Base-by-base conservation (phyloP, 768 basidiomycete genomes). In the Tubosaeta brunneosetosa region DNA sequence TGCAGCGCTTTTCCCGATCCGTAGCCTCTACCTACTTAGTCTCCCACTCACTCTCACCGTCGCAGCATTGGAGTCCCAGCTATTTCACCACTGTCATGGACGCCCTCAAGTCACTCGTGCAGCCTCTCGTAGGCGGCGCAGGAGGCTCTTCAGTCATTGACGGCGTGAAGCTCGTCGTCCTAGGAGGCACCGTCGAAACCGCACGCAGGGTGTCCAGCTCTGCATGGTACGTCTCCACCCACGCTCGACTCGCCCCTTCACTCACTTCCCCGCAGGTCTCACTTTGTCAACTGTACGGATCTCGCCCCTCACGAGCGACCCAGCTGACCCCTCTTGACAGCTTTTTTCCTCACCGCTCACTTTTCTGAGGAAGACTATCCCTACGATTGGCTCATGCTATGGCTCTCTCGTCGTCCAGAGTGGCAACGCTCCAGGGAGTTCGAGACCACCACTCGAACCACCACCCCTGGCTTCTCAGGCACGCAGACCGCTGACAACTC, bases 341-440 rank as follows among this genome's bases (percentile, higher is more conserved):
- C 86, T 0, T 88, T 88, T 78, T 92, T 91, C 82, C 81, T 92
- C 47, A 92, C 90, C 14, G 90, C 90, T 9, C 87, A 91, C 70
- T 92, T 92, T 74, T 86, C 83, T 58, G 90, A 92, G 71, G 90
- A 92, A 69, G 90, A 92, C 65, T 88, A 88, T 57, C 90, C 89
- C 4, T 92, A 91, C 60, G 89, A 92, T 71, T 92, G 89, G 89
- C 78, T 92, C 48, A 91, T 91, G 87, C 78, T 91, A 31, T 92
- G 89, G 89, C 81, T 92, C 45, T 88, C 88, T 40, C 84, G 88
- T 47, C 79, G 87, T 74, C 78, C 89, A 38, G 89, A 91, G 69
- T 91, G 89, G 89, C 89, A 91, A 63, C 85, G 88, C 36, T 90
- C 89, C 8, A 82, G 90, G 51, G 90, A 92, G 70, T 91, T 92